These are phyloP conservation scores for Leishmania martiniquensis DNA, from an alignment of 208 protist genomes.

Conservation along the genomic window DNA sequence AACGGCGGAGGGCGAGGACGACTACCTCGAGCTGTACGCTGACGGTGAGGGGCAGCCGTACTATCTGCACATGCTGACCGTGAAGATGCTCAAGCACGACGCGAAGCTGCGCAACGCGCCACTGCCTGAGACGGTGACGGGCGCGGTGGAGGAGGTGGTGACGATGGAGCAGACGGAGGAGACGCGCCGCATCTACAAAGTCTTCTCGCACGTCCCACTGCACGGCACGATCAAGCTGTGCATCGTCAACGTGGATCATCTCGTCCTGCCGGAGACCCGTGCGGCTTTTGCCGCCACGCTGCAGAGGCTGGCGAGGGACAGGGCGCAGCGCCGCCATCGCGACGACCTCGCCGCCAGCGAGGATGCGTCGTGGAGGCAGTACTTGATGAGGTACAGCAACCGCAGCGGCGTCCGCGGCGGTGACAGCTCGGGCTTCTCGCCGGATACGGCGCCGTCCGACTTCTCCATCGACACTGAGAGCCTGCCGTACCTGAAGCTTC, in stretches of 20 bases:
- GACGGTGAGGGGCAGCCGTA: constrained; percentile 76
- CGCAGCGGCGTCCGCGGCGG: no score
- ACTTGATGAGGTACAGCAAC: constrained; percentile 55
- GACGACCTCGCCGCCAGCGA: constrained; percentile 33
- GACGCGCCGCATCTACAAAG: constrained; percentile 73
- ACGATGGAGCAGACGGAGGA: constrained; percentile 74
- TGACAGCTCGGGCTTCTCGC: constrained; percentile 21
- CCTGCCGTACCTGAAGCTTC: constrained; percentile 57
- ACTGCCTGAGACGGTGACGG: constrained; percentile 54
- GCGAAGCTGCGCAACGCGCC: constrained; percentile 48
- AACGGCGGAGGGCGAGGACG: constrained; percentile 2
- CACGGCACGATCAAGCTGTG: constrained; percentile 81
- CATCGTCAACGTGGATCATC: constrained; percentile 61
- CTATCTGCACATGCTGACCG: constrained; percentile 81
- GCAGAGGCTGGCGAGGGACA: constrained; percentile 41
- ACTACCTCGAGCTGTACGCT: constrained; percentile 71
- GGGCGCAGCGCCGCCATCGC: constrained; percentile 27
- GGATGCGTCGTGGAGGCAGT: constrained; percentile 76
- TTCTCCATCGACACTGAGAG: constrained; percentile 63
- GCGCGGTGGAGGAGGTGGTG: constrained; percentile 61
- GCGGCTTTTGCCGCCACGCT: constrained; percentile 48
- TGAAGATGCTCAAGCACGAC: constrained; percentile 84
- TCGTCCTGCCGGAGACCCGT: constrained; percentile 67
- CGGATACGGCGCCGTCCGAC: constrained; percentile 37
- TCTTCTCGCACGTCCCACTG: constrained; percentile 79